These are phyloP conservation scores for Clitocybe nebularis DNA, from an alignment of 1,284 basidiomycete species.

Conservation along the genomic window DNA sequence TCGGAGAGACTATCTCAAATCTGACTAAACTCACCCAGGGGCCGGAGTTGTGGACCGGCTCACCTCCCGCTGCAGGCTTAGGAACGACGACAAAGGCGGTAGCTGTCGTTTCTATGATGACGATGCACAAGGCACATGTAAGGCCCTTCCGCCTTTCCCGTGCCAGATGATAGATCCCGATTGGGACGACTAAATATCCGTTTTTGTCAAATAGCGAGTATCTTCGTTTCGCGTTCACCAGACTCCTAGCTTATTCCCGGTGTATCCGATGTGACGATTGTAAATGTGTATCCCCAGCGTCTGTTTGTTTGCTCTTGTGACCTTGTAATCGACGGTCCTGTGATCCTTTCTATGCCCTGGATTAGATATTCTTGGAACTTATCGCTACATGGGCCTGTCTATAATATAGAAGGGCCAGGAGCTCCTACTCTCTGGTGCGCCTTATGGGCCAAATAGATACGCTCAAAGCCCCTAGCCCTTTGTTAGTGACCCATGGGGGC, in stretches of 20 bases:
- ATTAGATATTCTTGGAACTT: no score
- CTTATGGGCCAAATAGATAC: no score
- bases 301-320: no score
- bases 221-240: neutral
- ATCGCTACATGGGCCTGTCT: no score
- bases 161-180: neutral
- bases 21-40: neutral
- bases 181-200: no score
- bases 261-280: neutral
- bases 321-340: no score
- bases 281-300: neutral
- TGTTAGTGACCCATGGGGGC: no score
- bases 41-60: neutral
- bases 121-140: neutral
- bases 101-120: conserved; percentile 4
- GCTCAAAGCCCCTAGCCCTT: no score
- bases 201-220: no score
- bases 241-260: neutral
- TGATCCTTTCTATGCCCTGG: no score
- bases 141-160: neutral
- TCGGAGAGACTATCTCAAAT: neutral
- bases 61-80: neutral
- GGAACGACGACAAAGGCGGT: neutral
- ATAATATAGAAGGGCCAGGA: no score
- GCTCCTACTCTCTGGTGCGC: no score